phyloP scores from a whole-genome alignment of 2,329 filamentous ascomycete species.

The Calonectria naviculata region DNA sequence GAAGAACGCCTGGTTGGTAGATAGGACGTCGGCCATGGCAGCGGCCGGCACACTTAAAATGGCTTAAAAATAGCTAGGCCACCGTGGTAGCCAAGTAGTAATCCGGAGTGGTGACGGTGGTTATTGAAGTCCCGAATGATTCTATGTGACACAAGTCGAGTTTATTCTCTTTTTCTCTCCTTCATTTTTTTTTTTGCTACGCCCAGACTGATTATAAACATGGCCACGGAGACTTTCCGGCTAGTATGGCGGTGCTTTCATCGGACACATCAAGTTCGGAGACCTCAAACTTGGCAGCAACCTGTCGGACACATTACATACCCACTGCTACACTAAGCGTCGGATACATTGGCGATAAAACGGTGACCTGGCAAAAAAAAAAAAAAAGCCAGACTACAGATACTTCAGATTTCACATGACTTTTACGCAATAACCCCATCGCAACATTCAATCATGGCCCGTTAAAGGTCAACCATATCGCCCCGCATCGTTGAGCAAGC shows the following conservation, averaged over 20 bases:
- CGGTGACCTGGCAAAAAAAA: neutral
- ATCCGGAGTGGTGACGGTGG: neutral
- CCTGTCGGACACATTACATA: slow-evolving; percentile 7
- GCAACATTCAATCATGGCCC: neutral
- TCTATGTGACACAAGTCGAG: neutral
- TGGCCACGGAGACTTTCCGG: slow-evolving; percentile 48
- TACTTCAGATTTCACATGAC: neutral
- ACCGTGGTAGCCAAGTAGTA: neutral
- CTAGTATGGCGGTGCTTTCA: slow-evolving; percentile 28
- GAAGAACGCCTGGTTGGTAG: slow-evolving; percentile 54
- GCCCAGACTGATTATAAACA: slow-evolving; percentile 28
- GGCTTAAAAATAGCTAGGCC: neutral
- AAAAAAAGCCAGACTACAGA: neutral
- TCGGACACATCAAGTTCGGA: slow-evolving; percentile 18
- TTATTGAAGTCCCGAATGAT: neutral
- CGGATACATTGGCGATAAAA: neutral
- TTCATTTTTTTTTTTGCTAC: neutral
- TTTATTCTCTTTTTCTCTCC: neutral
- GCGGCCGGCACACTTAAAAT: slow-evolving; percentile 18
- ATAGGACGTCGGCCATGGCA: slow-evolving; percentile 46
- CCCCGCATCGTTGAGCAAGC: neutral
- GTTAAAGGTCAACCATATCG: slow-evolving; percentile 4
- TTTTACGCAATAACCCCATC: neutral
- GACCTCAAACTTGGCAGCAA: neutral
- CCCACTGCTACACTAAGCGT: neutral